A percentile compares a stretch with the other conserved stretches of the same genome.
Evolutionary conservation across 75 land plant species (phyloP).

Genomic region (Pseudotsuga menziesii): DNA sequence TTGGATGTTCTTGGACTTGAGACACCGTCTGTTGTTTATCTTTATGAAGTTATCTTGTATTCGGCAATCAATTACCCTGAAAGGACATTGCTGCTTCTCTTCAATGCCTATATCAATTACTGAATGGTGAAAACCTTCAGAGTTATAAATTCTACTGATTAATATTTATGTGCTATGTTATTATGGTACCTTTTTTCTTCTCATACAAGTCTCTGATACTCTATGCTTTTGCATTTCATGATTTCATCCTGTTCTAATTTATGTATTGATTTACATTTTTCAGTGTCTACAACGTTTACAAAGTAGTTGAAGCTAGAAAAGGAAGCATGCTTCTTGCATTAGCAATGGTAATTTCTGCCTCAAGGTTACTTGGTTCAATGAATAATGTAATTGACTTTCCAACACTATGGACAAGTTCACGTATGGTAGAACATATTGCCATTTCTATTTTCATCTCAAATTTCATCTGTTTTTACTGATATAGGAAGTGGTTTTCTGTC

Average conservation of each 20-base stretch:
- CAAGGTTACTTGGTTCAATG: background rate
- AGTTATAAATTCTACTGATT: background rate
- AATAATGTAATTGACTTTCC: no score
- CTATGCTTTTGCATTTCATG: background rate
- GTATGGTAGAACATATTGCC: background rate
- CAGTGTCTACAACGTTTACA: slow-evolving; percentile 82
- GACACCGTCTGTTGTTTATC: no score
- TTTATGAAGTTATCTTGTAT: no score
- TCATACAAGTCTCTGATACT: background rate
- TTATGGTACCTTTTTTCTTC: background rate
- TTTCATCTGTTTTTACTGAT: background rate
- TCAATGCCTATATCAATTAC: no score
- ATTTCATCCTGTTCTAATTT: slow-evolving; percentile 5
- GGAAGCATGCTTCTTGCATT: slow-evolving; percentile 86
- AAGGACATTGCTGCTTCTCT: no score
- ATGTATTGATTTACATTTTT: slow-evolving; percentile 8
- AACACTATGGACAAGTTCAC: background rate
- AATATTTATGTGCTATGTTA: background rate
- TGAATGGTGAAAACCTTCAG: background rate
- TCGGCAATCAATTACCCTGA: no score
- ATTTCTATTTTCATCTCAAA: no score
- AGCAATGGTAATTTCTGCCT: slow-evolving; percentile 73
- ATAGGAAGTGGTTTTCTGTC: slow-evolving; percentile 2
- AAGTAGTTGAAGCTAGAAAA: slow-evolving; percentile 74
- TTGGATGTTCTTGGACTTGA: no score